phyloP scores from a whole-genome alignment of 495 filamentous ascomycete species.

The Diplogelasinospora grovesii region DNA sequence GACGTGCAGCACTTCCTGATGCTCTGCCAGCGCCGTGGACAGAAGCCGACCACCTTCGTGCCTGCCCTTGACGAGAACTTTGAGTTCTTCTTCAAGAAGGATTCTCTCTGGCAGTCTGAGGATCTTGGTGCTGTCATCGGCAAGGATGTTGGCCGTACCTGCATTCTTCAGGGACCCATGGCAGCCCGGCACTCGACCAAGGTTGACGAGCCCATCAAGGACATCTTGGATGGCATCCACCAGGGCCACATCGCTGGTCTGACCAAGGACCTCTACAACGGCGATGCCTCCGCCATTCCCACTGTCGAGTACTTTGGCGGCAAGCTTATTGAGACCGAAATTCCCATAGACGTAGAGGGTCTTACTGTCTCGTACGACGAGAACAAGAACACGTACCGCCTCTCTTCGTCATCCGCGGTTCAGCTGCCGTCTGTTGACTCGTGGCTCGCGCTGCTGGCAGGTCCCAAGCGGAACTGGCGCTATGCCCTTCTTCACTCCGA shows the following conservation, averaged over 20 bases:
- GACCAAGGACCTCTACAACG: conserved; percentile 71
- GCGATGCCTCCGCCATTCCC: conserved; percentile 67
- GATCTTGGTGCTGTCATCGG: conserved; percentile 91
- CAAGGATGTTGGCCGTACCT: conserved; percentile 90
- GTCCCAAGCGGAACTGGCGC: conserved; percentile 76
- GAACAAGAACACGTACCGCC: conserved; percentile 69
- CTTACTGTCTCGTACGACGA: conserved; percentile 68
- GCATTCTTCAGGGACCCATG: conserved; percentile 93
- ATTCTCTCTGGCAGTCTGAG: conserved; percentile 99
- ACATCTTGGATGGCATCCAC: conserved; percentile 88
- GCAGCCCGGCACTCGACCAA: conserved; percentile 83
- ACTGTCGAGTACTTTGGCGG: conserved; percentile 93
- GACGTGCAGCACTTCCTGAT: conserved; percentile 94
- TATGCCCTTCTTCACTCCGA: conserved; percentile 97
- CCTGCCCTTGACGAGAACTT: conserved; percentile 90
- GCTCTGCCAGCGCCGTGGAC: conserved; percentile 84
- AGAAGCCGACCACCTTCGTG: conserved; percentile 96
- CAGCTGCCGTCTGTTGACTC: conserved; percentile 68
- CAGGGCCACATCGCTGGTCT: conserved; percentile 73
- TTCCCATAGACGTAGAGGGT: conserved; percentile 66
- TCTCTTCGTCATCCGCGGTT: conserved; percentile 62
- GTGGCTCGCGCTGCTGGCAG: conserved; percentile 89
- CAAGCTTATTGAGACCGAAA: conserved; percentile 56
- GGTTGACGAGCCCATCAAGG: conserved; percentile 86
- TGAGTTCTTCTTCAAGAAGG: conserved; percentile 99